Percentiles rank a stretch among this genome's conserved stretches.
Evolutionary conservation across 305 asterid genomes (phyloP).

Genomic region (Withania somnifera): DNA sequence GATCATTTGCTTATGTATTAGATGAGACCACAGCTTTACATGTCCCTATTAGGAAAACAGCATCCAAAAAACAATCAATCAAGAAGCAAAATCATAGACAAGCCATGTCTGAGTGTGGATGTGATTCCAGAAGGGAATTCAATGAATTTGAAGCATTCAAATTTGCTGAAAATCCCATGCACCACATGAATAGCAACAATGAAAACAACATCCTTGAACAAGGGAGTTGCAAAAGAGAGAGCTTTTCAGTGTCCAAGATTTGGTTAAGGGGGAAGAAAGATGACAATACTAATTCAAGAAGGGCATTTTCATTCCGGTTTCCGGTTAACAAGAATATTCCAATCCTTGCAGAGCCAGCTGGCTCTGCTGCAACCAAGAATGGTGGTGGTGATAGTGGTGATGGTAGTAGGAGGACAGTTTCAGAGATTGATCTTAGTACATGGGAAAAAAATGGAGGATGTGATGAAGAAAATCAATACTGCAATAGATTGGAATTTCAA

Average conservation of each 20-base stretch:
- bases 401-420: conserved; percentile 30
- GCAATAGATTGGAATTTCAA: conserved; percentile 54
- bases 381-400: conserved; percentile 8
- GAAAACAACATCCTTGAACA: conserved; percentile 19
- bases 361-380: conserved; percentile 10
- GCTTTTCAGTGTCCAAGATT: conserved; percentile 41
- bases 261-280: conserved; percentile 50
- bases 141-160: conserved; percentile 48
- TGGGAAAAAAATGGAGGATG: conserved; percentile 39
- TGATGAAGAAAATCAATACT: conserved; percentile 45
- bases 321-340: conserved; percentile 16
- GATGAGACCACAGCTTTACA: conserved; percentile 53
- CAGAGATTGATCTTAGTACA: conserved; percentile 45
- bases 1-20: conserved; percentile 85
- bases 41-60: conserved; percentile 65
- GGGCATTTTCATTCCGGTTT: conserved; percentile 63
- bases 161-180: conserved; percentile 9
- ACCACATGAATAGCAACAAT: background rate
- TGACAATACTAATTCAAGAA: conserved; percentile 16
- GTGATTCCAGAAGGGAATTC: conserved; percentile 67
- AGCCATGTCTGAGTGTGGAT: conserved; percentile 72
- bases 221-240: conserved; percentile 28
- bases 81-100: conserved; percentile 42
- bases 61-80: conserved; percentile 37
- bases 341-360: conserved; percentile 2